phyloP scores from a whole-genome alignment of 805 yeast genomes.

The Metschnikowia similis region DNA sequence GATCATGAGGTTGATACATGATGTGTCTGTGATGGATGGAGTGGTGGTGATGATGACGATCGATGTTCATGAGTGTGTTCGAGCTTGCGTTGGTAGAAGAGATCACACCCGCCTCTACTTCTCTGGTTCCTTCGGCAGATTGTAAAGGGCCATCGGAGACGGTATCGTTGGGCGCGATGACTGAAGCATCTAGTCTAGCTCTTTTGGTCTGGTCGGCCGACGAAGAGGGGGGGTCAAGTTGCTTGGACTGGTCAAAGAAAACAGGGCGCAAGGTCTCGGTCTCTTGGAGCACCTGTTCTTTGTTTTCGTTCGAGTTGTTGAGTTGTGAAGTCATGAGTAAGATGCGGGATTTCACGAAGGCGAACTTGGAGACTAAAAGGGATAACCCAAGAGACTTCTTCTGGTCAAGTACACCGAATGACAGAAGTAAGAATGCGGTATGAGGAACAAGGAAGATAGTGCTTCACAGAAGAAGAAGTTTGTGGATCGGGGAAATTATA shows the following conservation, averaged over 20 bases:
- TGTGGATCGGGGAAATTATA: slow-evolving; percentile 1
- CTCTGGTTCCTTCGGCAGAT: background rate
- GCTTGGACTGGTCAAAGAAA: slow-evolving; percentile 25
- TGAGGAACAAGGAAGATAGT: background rate
- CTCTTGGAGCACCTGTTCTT: slow-evolving; percentile 29
- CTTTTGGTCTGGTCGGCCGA: slow-evolving; percentile 14
- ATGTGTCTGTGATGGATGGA: slow-evolving; percentile 15
- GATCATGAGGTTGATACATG: slow-evolving; percentile 21
- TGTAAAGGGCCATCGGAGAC: background rate
- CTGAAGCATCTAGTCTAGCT: slow-evolving; percentile 16
- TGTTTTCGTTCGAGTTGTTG: slow-evolving; percentile 28
- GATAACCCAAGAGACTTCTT: background rate
- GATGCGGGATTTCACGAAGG: slow-evolving; percentile 1
- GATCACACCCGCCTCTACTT: slow-evolving; percentile 6
- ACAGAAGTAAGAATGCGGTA: background rate
- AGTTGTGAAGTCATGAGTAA: slow-evolving; percentile 27
- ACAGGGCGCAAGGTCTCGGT: slow-evolving; percentile 30
- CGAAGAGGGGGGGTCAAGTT: slow-evolving; percentile 14
- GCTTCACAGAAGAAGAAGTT: background rate
- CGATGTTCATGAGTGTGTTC: slow-evolving; percentile 4
- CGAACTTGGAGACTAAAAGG: slow-evolving; percentile 1
- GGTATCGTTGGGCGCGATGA: slow-evolving; percentile 13
- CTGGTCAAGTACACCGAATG: background rate
- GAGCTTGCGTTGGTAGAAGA: background rate
- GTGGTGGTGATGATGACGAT: slow-evolving; percentile 8